A percentile compares a stretch with the other conserved stretches of the same genome.
Evolutionary conservation across 1,284 basidiomycete genomes (phyloP).

Genomic region (Rhizoctonia solani): DNA sequence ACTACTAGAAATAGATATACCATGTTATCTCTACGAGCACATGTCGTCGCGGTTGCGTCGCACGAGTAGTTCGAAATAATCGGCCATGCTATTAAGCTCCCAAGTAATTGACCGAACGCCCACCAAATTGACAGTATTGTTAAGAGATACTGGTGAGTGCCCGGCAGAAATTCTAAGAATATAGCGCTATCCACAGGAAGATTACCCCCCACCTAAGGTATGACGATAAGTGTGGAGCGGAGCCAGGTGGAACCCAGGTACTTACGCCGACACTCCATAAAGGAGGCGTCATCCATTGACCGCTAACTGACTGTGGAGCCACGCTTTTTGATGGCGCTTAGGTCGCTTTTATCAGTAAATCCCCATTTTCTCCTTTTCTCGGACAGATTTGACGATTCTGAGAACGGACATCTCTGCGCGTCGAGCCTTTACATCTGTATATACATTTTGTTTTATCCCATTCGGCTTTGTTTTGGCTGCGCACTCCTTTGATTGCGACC

Average conservation of each 20-base stretch:
- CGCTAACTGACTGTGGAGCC: no score
- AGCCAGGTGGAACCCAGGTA: slow-evolving; percentile 39
- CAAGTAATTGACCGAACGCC: slow-evolving; percentile 64
- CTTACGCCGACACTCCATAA: slow-evolving; percentile 58
- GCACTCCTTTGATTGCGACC: no score
- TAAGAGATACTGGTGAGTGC: slow-evolving; percentile 63
- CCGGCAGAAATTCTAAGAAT: slow-evolving; percentile 68
- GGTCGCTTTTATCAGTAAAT: no score
- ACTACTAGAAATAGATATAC: slow-evolving; percentile 35
- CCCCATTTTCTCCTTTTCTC: no score
- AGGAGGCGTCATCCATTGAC: slow-evolving; percentile 59
- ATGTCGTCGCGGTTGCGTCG: slow-evolving; percentile 47
- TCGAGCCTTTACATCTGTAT: no score
- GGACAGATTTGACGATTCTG: no score
- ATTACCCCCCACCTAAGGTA: slow-evolving; percentile 66
- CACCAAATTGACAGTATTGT: slow-evolving; percentile 68
- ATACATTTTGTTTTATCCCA: no score
- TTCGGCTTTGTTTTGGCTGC: no score
- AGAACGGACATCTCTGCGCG: no score
- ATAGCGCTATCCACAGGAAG: slow-evolving; percentile 78
- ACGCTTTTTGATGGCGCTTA: no score
- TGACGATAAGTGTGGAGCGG: slow-evolving; percentile 45
- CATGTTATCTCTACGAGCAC: slow-evolving; percentile 51
- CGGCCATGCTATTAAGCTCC: slow-evolving; percentile 68
- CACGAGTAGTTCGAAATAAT: slow-evolving; percentile 68